Evolutionary conservation across 2,329 filamentous ascomycete species (phyloP).

Genomic region (Phyllosticta capitalensis): DNA sequence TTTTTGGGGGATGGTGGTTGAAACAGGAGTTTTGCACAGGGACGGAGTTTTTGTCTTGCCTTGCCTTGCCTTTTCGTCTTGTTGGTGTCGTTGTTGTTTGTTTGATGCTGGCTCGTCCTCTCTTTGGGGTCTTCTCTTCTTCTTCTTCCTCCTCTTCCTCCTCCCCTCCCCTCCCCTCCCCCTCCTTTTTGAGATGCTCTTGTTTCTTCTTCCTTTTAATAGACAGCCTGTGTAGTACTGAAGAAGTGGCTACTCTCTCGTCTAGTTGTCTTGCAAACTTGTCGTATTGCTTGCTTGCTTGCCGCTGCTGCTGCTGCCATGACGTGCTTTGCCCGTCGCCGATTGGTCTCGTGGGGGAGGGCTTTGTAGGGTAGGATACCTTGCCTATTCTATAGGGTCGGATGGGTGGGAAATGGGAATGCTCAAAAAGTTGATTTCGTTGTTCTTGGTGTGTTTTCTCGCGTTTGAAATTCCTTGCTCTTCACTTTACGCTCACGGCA

Average conservation of each 20-base stretch:
- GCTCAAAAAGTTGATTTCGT: slow-evolving; percentile 9
- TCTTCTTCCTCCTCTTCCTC: neutral
- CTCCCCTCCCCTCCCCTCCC: no score
- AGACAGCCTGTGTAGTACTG: slow-evolving; percentile 6
- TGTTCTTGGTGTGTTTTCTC: neutral
- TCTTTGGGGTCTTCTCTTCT: no score
- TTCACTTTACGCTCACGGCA: neutral
- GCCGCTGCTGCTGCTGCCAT: neutral
- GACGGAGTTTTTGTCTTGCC: slow-evolving; percentile 8
- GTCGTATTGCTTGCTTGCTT: neutral
- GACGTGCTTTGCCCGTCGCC: neutral
- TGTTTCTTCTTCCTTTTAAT: slow-evolving; percentile 7
- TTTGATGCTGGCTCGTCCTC: neutral
- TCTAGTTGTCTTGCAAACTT: slow-evolving; percentile 2
- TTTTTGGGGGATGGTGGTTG: slow-evolving; percentile 5
- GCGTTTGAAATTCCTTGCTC: no score
- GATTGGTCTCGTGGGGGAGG: neutral
- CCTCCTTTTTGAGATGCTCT: neutral
- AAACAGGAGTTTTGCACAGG: slow-evolving; percentile 6
- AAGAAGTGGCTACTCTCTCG: slow-evolving; percentile 5
- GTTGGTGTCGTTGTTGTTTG: neutral
- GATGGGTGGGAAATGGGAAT: neutral
- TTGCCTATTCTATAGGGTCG: no score
- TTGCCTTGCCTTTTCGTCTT: no score
- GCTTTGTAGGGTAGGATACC: no score